phyloP scores from a whole-genome alignment of 73 alveolate species.

The Stentor roeselii region DNA sequence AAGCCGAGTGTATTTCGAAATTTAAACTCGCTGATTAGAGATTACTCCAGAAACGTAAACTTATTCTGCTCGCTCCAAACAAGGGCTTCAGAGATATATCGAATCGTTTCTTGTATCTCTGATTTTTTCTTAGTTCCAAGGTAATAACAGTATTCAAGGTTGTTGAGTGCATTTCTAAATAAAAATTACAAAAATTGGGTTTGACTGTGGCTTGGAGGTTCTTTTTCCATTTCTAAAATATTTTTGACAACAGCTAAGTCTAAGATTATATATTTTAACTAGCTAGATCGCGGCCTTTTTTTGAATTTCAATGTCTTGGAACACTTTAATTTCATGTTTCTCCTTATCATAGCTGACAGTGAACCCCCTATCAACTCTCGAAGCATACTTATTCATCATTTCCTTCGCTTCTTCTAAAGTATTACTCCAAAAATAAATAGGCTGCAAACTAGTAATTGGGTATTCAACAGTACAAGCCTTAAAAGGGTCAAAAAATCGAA shows the following conservation, averaged over 20 bases:
- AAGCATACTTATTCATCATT: conserved; percentile 14
- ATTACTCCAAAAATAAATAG: conserved; percentile 35
- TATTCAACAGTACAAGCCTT: conserved; percentile 29
- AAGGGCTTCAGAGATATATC: conserved; percentile 16
- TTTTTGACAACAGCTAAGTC: no score
- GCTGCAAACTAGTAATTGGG: conserved; percentile 50
- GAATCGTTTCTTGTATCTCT: not conserved
- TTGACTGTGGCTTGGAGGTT: no score
- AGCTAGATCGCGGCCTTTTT: no score
- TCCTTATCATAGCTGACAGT: not conserved
- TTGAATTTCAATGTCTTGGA: conserved; percentile 3
- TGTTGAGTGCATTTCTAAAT: no score
- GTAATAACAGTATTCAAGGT: no score
- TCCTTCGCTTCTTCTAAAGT: conserved; percentile 39
- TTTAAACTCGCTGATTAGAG: not conserved
- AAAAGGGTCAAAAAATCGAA: conserved; percentile 25
- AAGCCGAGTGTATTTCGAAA: not conserved
- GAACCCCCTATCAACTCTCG: not conserved
- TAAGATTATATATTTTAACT: no score
- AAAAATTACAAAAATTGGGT: no score
- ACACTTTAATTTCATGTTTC: conserved; percentile 1
- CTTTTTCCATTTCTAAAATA: no score
- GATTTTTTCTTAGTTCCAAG: no score
- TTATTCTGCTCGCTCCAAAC: conserved; percentile 16
- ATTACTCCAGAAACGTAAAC: not conserved